phyloP scores from a whole-genome alignment of 2,329 filamentous ascomycete genomes.

The Davidsoniella eucalypti region DNA sequence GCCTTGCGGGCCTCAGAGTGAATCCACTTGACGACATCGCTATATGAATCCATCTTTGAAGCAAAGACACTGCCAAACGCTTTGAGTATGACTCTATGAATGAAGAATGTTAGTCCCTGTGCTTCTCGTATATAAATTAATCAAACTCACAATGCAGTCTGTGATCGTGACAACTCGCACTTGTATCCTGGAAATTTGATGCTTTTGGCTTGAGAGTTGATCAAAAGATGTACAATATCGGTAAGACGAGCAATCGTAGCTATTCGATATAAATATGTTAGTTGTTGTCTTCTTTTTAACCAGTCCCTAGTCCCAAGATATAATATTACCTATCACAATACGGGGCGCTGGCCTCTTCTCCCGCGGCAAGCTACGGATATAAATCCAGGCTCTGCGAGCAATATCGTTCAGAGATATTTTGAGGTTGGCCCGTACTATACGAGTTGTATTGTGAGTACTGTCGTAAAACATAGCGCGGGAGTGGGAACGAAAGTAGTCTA shows the following conservation, averaged over 20 bases:
- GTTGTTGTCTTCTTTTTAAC: slow-evolving; percentile 32
- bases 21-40: slow-evolving; percentile 51
- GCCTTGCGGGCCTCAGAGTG: slow-evolving; percentile 26
- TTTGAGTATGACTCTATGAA: slow-evolving; percentile 43
- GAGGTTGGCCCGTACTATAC: slow-evolving; percentile 57
- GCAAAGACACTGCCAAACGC: slow-evolving; percentile 55
- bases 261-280: slow-evolving; percentile 17
- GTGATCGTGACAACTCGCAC: slow-evolving; percentile 25
- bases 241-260: slow-evolving; percentile 50
- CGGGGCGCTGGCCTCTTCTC: slow-evolving; percentile 36
- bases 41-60: slow-evolving; percentile 56
- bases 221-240: slow-evolving; percentile 44
- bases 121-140: neutral
- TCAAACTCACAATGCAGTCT: slow-evolving; percentile 12
- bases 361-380: slow-evolving; percentile 39
- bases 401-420: slow-evolving; percentile 60
- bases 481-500: slow-evolving; percentile 63
- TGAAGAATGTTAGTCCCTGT: neutral
- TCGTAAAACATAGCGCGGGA: slow-evolving; percentile 74
- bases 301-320: neutral
- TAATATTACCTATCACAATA: slow-evolving; percentile 46
- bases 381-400: slow-evolving; percentile 57
- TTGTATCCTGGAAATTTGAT: slow-evolving; percentile 33
- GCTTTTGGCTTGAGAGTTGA: slow-evolving; percentile 37
- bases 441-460: slow-evolving; percentile 54